Percentiles rank a stretch among this genome's conserved stretches.
Evolutionary conservation across 495 filamentous ascomycete species (phyloP).

Genomic region (Podospora fimiseda): DNA sequence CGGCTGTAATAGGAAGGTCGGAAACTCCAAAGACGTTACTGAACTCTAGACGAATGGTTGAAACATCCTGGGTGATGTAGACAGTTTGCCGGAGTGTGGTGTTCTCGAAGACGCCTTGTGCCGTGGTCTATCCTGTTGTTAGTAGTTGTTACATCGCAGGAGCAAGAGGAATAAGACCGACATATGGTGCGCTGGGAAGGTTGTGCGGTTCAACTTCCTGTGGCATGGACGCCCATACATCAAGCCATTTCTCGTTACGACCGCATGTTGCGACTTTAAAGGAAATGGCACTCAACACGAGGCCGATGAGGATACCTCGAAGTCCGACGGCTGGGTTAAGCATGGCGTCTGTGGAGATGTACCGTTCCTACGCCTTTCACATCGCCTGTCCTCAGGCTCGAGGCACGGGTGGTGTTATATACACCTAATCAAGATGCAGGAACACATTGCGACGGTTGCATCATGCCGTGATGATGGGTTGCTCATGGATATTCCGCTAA

Average conservation of each 20-base stretch:
- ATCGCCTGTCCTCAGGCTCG: neutral
- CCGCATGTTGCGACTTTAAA: slow-evolving; percentile 11
- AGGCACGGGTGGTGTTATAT: slow-evolving; percentile 2
- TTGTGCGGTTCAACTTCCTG: slow-evolving; percentile 51
- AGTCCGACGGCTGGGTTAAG: slow-evolving; percentile 8
- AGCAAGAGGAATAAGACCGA: slow-evolving; percentile 27
- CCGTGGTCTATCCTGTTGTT: slow-evolving; percentile 21
- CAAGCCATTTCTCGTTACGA: slow-evolving; percentile 44
- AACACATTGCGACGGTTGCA: slow-evolving; percentile 11
- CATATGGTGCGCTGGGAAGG: slow-evolving; percentile 49
- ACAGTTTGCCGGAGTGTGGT: slow-evolving; percentile 58
- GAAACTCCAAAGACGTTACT: slow-evolving; percentile 55
- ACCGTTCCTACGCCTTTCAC: neutral
- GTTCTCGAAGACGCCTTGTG: slow-evolving; percentile 31
- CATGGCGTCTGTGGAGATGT: slow-evolving; percentile 1
- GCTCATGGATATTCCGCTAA: slow-evolving; percentile 5
- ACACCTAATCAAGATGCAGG: slow-evolving; percentile 13
- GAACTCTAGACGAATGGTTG: slow-evolving; percentile 48
- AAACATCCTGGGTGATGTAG: slow-evolving; percentile 42
- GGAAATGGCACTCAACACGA: slow-evolving; percentile 12
- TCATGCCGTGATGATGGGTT: neutral
- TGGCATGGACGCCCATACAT: slow-evolving; percentile 54
- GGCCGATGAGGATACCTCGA: slow-evolving; percentile 14
- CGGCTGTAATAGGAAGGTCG: slow-evolving; percentile 49
- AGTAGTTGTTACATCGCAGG: no score